These are phyloP conservation scores for Pyrenochaeta sp. DNA, from an alignment of 2,329 filamentous ascomycete genomes.

Conservation along the genomic window DNA sequence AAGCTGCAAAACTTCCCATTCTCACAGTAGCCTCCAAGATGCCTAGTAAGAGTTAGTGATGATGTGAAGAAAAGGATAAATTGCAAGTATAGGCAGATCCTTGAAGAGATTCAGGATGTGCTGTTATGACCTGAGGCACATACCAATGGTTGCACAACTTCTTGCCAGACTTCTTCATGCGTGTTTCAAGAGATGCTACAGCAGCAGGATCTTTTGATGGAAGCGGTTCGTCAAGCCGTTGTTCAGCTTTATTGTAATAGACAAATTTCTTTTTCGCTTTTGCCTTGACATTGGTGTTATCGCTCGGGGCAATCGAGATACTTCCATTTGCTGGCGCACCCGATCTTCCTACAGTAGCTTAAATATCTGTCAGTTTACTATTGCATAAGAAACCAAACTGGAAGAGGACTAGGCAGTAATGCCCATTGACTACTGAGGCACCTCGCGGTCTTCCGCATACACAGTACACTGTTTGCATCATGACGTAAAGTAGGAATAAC, in stretches of 20 bases:
- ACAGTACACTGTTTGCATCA: neutral
- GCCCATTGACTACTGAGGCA: neutral
- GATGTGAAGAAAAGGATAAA: no score
- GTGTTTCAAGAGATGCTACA: constrained; percentile 34
- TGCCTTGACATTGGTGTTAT: constrained; percentile 17
- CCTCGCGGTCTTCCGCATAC: neutral
- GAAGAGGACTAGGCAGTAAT: neutral
- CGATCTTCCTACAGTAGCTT: constrained; percentile 56
- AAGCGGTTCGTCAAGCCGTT: constrained; percentile 54
- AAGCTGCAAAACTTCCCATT: constrained; percentile 54
- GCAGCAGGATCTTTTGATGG: constrained; percentile 38
- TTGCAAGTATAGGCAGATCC: no score
- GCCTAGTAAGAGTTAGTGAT: constrained; percentile 3
- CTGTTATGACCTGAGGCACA: no score
- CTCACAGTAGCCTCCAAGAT: constrained; percentile 49
- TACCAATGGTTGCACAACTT: constrained; percentile 46
- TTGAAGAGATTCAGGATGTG: no score
- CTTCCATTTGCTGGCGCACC: constrained; percentile 37
- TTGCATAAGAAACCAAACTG: neutral
- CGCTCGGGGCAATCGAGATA: constrained; percentile 48
- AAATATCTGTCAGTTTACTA: constrained; percentile 13
- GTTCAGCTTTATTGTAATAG: constrained; percentile 53
- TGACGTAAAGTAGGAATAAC: neutral
- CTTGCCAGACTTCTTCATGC: constrained; percentile 39
- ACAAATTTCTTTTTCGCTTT: constrained; percentile 47